These are phyloP conservation scores for Metarhizium album DNA, from an alignment of 2,329 filamentous ascomycete genomes.

Conservation along the genomic window DNA sequence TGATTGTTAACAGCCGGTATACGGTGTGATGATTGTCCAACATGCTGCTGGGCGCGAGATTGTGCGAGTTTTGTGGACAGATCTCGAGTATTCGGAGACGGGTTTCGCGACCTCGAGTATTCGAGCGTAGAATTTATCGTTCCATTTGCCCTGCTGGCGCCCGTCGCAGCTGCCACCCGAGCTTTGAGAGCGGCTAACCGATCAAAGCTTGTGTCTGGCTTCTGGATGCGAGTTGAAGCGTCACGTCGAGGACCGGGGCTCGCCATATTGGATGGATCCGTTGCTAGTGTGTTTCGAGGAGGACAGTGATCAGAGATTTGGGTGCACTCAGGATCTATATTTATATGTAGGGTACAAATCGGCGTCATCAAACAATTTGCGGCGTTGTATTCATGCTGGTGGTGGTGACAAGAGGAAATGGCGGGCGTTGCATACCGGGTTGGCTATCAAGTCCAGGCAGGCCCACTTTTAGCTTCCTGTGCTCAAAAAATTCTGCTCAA, in stretches of 20 bases:
- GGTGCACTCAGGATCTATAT: neutral
- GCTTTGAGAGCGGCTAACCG: slow-evolving; percentile 69
- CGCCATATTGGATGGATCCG: slow-evolving; percentile 42
- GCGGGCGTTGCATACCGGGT: too few species aligned
- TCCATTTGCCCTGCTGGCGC: slow-evolving; percentile 46
- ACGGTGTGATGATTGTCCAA: slow-evolving; percentile 1
- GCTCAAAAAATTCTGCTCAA: neutral
- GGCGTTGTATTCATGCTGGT: neutral
- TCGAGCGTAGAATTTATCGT: slow-evolving; percentile 66
- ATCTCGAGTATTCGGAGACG: slow-evolving; percentile 27
- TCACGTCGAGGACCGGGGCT: slow-evolving; percentile 48
- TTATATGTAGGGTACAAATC: neutral
- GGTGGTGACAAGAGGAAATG: too few species aligned
- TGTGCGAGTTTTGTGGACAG: slow-evolving; percentile 7
- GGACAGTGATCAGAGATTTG: neutral
- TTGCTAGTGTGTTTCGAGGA: slow-evolving; percentile 13
- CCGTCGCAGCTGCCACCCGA: slow-evolving; percentile 66
- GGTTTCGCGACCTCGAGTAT: slow-evolving; percentile 38
- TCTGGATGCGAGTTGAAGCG: slow-evolving; percentile 41
- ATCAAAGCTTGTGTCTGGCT: slow-evolving; percentile 48
- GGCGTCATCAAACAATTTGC: neutral
- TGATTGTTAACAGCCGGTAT: slow-evolving; percentile 8
- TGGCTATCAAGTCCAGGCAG: too few species aligned
- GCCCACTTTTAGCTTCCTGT: neutral
- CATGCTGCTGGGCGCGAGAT: neutral